Percentiles rank a stretch among this genome's conserved stretches.
Evolutionary conservation across 2,329 filamentous ascomycete species (phyloP).

Genomic region (Pezicula rhizophila): DNA sequence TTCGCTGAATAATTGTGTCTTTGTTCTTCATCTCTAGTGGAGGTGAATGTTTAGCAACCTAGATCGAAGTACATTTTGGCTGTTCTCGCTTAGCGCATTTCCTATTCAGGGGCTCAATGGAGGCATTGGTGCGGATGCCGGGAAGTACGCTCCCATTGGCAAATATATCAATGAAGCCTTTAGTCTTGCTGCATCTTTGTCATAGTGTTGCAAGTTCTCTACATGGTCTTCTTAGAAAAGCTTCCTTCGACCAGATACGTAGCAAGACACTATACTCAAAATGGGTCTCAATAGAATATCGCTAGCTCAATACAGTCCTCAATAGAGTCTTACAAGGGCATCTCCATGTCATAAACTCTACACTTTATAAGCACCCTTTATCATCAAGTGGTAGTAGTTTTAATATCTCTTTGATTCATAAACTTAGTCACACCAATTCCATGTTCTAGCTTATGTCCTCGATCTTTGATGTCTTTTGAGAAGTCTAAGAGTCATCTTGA

Average conservation of each 20-base stretch:
- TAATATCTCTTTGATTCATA: too few relatives aligned
- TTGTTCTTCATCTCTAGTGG: too few relatives aligned
- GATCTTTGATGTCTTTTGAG: too few relatives aligned
- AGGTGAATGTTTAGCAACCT: too few relatives aligned
- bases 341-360: slow-evolving; percentile 1
- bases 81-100: too few relatives aligned
- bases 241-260: not conserved
- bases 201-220: not conserved
- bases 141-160: not conserved
- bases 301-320: slow-evolving; percentile 4
- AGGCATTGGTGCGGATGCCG: too few relatives aligned
- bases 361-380: not conserved
- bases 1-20: too few relatives aligned
- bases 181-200: not conserved
- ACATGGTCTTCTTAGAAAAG: not conserved
- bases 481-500: too few relatives aligned
- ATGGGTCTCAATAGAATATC: slow-evolving; percentile 14
- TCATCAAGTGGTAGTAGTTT: not conserved
- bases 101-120: too few relatives aligned
- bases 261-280: not conserved
- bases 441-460: too few relatives aligned
- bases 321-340: slow-evolving; percentile 4
- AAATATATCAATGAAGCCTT: not conserved
- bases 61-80: too few relatives aligned
- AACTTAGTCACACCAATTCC: too few relatives aligned